Evolutionary conservation across 495 filamentous ascomycete genomes (phyloP), one percentile per base, ranked within the genome.

Genomic region (Trichoderma reesei): DNA sequence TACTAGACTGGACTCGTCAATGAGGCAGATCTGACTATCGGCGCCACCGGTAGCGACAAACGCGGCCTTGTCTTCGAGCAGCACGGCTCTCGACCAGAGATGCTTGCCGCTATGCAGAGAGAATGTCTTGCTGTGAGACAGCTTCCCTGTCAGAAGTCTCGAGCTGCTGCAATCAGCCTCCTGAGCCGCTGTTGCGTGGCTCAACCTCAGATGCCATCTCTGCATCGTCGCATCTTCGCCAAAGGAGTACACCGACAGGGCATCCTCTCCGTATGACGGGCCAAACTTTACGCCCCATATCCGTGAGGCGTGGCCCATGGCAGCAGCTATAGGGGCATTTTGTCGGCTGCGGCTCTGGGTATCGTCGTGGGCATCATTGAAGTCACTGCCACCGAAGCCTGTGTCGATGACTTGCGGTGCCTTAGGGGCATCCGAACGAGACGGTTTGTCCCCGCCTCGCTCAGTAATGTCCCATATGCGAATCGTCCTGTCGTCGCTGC

Each of bases 401-500:
- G 80, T 81, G 67, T 85, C 77, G 48, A 79, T 68, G 1, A 76
- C 74, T 20, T 71, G 71, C 5, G 61, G 70, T 26, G 74, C 64
- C 41, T 48, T 62, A 13, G 41, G 69, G 68, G 18, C 70, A 63
- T 26, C 26, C 26, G 26, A 26, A 26, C 33, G 51, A 70, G 18
- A 67, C 60, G 0, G 54, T 16, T 38, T 59, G 26, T 13, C 39
- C 41, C 14, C 39, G 14, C 56, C 41, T 14, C 67, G 66, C 41
- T 78, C 76, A 0, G 76, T 77, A 20, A 98, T 83, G 67, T 96
- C 86, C 95, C 95, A 98, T 0, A 98, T 75, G 38, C 91, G 80
- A 37, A 99, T 85, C 0, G 92, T 96, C 61, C 94, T 82, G 73
- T 99, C 94, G 73, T 99, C 94, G 68, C 93, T 97, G 70, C 94